phyloP scores from a whole-genome alignment of 257 asterid species.

The Linderniella brevidens region DNA sequence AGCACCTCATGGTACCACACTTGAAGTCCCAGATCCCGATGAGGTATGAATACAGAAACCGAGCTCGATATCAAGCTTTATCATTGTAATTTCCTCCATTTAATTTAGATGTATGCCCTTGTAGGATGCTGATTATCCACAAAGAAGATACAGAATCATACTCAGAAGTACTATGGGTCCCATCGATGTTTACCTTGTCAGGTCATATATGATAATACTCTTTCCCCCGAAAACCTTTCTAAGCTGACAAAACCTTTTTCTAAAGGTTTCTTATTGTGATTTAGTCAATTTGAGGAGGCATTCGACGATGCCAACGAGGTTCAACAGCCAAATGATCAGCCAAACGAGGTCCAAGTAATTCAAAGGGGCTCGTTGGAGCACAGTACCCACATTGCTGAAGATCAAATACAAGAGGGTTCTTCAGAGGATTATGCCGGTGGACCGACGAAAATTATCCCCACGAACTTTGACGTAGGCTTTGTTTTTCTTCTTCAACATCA shows the following conservation, averaged over 20 bases:
- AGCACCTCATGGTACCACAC: conserved; percentile 98
- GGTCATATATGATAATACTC: conserved; percentile 23
- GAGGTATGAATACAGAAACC: conserved; percentile 35
- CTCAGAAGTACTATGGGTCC: conserved; percentile 98
- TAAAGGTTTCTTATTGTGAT: not conserved
- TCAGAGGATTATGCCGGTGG: conserved; percentile 58
- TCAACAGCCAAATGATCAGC: conserved; percentile 27
- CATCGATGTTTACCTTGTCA: conserved; percentile 88
- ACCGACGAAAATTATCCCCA: conserved; percentile 67
- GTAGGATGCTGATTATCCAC: conserved; percentile 81
- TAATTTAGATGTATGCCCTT: conserved; percentile 5
- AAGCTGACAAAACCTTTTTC: no score
- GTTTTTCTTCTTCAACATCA: not conserved
- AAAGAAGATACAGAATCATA: conserved; percentile 83
- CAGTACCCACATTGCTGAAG: conserved; percentile 9
- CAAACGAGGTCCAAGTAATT: conserved; percentile 23
- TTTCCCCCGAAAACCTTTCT: not conserved
- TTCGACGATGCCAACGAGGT: conserved; percentile 50
- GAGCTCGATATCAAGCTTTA: conserved; percentile 5
- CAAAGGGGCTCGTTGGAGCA: conserved; percentile 16
- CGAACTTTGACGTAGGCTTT: conserved; percentile 58
- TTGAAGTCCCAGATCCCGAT: conserved; percentile 96
- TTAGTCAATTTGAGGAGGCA: conserved; percentile 53
- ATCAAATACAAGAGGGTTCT: conserved; percentile 16
- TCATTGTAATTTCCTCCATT: not conserved